Base-by-base conservation (phyloP, 2,329 filamentous ascomycete genomes). In the Clonostachys byssicola region DNA sequence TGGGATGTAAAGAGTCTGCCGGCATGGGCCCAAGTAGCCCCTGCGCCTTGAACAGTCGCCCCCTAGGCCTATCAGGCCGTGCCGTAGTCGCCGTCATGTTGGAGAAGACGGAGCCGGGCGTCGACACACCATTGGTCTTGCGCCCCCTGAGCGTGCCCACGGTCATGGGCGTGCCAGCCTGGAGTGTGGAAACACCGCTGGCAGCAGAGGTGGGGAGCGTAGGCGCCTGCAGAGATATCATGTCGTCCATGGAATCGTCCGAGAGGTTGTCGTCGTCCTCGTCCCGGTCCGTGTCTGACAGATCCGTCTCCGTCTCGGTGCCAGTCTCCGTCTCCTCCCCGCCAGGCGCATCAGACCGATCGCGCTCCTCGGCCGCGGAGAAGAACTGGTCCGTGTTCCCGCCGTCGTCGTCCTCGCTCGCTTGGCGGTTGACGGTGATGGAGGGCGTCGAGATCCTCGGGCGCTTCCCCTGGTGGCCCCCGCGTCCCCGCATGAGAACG, bases 361-460 rank as follows among this genome's bases (percentile, higher is more conserved):
- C 69, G 18, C 83, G 80, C 52, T 95, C 91, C 62, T 96, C 92
- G 3, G 89, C 86, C 1, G 92, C 92, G 6, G 92, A 96, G 65
- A 83, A 96, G 70, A 96, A 96, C 56, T 91, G 86, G 60, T 97
- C 92, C 49, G 88, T 95, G 6, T 88, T 85, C 2, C 88, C 90
- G 57, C 95, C 90, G 48, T 95, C 89, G 33, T 88, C 86, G 43
- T 81, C 77, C 43, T 81, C 79, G 8, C 41, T 41, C 12, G 10
- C 9, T 34, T 17, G 43, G 23, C 59, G 60, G 30, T 53, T 57
- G 12, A 59, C 50, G 7, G 74, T 64, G 41, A 77, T 76, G 16
- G 75, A 73, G 16, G 71, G 67, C 30, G 67, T 67, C 48, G 34
- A 17, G 20, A 38, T 71, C 53, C 74, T 71, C 56, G 60, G 66